Percentiles rank a stretch among this genome's conserved stretches.
phyloP scores from a whole-genome alignment of 2,329 filamentous ascomycete species.

The Trichoderma gracile region DNA sequence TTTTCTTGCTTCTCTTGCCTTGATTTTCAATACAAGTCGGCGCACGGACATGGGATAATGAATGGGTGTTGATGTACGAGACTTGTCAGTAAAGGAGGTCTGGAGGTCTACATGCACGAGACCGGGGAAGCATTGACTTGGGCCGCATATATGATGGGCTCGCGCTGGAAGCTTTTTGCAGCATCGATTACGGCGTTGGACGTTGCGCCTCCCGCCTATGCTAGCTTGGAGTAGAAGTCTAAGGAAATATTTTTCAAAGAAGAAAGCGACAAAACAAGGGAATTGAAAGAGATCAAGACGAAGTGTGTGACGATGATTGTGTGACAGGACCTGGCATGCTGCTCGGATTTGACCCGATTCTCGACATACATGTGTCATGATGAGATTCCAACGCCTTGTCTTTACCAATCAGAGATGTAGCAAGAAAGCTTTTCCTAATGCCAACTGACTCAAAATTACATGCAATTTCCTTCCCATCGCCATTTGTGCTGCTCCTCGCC shows the following conservation, averaged over 20 bases:
- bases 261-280: background rate
- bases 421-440: too few species aligned
- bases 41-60: conserved; percentile 1
- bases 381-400: too few species aligned
- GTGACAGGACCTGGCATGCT: too few species aligned
- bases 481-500: background rate
- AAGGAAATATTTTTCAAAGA: background rate
- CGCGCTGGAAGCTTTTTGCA: conserved; percentile 1
- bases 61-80: conserved; percentile 6
- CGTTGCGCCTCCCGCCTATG: background rate
- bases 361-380: too few species aligned
- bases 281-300: background rate
- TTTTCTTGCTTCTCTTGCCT: background rate
- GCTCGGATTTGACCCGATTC: too few species aligned
- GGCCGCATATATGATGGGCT: conserved; percentile 5
- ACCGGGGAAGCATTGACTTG: conserved; percentile 7
- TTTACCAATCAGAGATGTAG: too few species aligned
- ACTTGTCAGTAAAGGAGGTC: background rate
- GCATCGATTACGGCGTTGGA: conserved; percentile 4
- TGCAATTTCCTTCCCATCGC: too few species aligned
- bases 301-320: background rate
- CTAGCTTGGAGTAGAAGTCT: conserved; percentile 10
- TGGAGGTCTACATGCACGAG: background rate
- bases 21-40: conserved; percentile 4
- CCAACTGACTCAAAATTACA: too few species aligned